A percentile compares a stretch with the other conserved stretches of the same genome.
Evolutionary conservation across 768 basidiomycete genomes (phyloP).

Genomic region (Leccinum longicurvipes): DNA sequence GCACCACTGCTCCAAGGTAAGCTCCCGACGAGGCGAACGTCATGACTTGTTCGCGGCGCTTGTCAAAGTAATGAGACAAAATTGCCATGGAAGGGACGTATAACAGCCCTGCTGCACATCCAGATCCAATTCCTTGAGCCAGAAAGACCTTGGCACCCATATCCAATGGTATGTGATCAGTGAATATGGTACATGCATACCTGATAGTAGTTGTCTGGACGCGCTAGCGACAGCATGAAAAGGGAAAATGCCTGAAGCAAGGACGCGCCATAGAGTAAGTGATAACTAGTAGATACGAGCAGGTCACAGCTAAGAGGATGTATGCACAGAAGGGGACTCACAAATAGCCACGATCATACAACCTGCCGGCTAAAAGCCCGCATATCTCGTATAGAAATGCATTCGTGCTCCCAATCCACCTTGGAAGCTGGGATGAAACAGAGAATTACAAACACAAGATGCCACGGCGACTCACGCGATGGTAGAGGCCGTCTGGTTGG

Average conservation of each 20-base stretch:
- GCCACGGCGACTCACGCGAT: slow-evolving; percentile 34
- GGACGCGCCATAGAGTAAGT: slow-evolving; percentile 29
- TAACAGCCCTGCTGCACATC: slow-evolving; percentile 45
- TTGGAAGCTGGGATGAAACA: slow-evolving; percentile 8
- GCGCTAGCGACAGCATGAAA: slow-evolving; percentile 46
- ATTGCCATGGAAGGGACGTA: slow-evolving; percentile 48
- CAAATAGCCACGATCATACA: slow-evolving; percentile 55
- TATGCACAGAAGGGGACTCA: slow-evolving; percentile 18
- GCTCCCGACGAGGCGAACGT: slow-evolving; percentile 57
- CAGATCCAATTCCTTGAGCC: slow-evolving; percentile 46
- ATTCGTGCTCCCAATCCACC: slow-evolving; percentile 50
- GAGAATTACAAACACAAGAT: neutral
- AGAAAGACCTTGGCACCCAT: slow-evolving; percentile 42
- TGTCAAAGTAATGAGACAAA: slow-evolving; percentile 51
- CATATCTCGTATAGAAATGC: slow-evolving; percentile 43
- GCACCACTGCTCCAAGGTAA: slow-evolving; percentile 55
- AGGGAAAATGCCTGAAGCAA: slow-evolving; percentile 31
- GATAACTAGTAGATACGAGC: slow-evolving; percentile 15
- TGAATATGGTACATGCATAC: slow-evolving; percentile 14
- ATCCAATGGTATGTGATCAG: neutral
- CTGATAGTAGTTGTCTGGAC: slow-evolving; percentile 42
- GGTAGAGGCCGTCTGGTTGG: slow-evolving; percentile 34
- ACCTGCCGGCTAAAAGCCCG: slow-evolving; percentile 44
- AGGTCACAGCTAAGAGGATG: neutral
- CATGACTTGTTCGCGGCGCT: slow-evolving; percentile 46